Conservation (phyloP, 2,329 filamentous ascomycete genomes). For the Verticillium isaacii region DNA sequence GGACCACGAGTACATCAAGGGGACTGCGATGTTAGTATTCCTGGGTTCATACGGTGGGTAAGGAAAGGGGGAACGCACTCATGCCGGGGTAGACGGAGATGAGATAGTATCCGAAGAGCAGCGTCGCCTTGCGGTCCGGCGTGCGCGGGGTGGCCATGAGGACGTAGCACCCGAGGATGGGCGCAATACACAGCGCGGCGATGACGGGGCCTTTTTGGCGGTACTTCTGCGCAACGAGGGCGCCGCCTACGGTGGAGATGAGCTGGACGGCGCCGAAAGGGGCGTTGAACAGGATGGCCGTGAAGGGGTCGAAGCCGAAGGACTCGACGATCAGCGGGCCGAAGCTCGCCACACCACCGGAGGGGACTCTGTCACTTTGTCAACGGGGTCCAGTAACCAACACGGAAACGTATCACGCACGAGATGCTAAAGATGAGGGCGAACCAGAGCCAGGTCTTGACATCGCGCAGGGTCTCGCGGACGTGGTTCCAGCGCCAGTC, state of each 20-base stretch:
- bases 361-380: slow-evolving; percentile 32
- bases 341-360: slow-evolving; percentile 54
- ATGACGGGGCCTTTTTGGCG: slow-evolving; percentile 53
- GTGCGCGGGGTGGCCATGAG: slow-evolving; percentile 44
- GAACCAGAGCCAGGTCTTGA: slow-evolving; percentile 39
- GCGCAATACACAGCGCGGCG: slow-evolving; percentile 47
- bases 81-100: slow-evolving; percentile 54
- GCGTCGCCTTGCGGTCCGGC: slow-evolving; percentile 36
- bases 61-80: neutral
- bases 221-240: slow-evolving; percentile 47
- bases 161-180: slow-evolving; percentile 51
- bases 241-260: slow-evolving; percentile 53
- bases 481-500: slow-evolving; percentile 38
- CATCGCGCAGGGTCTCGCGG: slow-evolving; percentile 29
- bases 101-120: slow-evolving; percentile 55
- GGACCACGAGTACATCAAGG: slow-evolving; percentile 52
- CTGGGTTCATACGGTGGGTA: neutral
- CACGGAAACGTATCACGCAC: slow-evolving; percentile 18
- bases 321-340: slow-evolving; percentile 53
- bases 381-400: neutral
- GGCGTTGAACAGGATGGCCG: slow-evolving; percentile 56
- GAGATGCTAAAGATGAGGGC: slow-evolving; percentile 47
- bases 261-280: slow-evolving; percentile 58
- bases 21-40: slow-evolving; percentile 26
- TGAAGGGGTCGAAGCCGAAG: slow-evolving; percentile 52